These are phyloP conservation scores for Magnusiomyces fungicola DNA, from an alignment of 1,139 yeast genomes.

Conservation along the genomic window DNA sequence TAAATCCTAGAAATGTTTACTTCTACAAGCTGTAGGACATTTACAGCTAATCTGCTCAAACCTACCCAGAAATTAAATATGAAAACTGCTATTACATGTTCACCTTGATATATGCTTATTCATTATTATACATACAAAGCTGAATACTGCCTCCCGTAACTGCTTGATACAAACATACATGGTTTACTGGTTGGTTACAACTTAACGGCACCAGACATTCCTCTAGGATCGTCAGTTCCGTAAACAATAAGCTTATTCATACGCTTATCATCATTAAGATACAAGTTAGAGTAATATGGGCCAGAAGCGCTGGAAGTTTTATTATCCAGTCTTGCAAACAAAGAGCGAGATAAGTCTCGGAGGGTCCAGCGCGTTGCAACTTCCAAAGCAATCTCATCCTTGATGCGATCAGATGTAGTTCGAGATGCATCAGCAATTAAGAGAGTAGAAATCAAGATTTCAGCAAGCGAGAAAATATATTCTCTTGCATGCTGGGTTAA, in stretches of 20 bases:
- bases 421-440: slow-evolving; percentile 17
- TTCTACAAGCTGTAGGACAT: too few species aligned
- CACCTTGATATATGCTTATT: too few species aligned
- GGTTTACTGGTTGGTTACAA: too few species aligned
- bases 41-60: too few species aligned
- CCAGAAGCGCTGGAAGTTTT: neutral
- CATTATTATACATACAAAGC: too few species aligned
- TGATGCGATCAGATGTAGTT: slow-evolving; percentile 6
- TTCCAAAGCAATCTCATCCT: slow-evolving; percentile 16
- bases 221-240: slow-evolving; percentile 1
- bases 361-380: slow-evolving; percentile 18
- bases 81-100: too few species aligned
- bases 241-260: slow-evolving; percentile 16
- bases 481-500: slow-evolving; percentile 19
- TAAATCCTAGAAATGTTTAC: too few species aligned
- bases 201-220: too few species aligned
- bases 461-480: slow-evolving; percentile 21
- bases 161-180: too few species aligned
- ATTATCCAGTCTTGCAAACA: neutral
- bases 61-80: too few species aligned
- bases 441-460: slow-evolving; percentile 19
- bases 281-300: neutral
- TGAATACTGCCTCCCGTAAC: too few species aligned
- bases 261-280: neutral
- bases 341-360: slow-evolving; percentile 8